phyloP scores from a whole-genome alignment of 2,329 filamentous ascomycete species.

The Stylonectria norvegica region DNA sequence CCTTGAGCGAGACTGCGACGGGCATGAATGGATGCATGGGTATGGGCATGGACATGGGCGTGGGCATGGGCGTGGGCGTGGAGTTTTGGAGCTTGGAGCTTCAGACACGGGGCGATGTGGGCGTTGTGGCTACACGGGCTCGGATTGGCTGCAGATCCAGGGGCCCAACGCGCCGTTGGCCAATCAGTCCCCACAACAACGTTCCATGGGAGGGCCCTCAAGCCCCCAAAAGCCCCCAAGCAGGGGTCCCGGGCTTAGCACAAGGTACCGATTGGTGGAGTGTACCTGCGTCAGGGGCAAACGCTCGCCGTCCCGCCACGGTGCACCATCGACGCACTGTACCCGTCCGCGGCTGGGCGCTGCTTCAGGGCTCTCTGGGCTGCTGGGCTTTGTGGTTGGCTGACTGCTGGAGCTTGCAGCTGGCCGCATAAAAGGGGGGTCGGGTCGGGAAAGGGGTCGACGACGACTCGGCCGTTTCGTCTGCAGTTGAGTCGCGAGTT shows the following conservation, averaged over 20 bases:
- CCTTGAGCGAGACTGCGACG: too few relatives aligned
- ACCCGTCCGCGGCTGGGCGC: neutral
- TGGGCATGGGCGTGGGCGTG: too few relatives aligned
- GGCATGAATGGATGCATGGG: too few relatives aligned
- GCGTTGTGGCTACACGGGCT: too few relatives aligned
- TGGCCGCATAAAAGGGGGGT: neutral
- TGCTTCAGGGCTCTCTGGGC: too few relatives aligned
- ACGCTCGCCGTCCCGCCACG: neutral
- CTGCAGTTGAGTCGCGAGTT: too few relatives aligned
- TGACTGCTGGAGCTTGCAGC: neutral
- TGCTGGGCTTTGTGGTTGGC: too few relatives aligned
- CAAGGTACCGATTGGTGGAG: constrained; percentile 1
- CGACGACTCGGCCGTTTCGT: neutral
- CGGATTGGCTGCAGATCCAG: constrained; percentile 1
- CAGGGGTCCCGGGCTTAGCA: neutral
- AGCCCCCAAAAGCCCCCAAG: too few relatives aligned
- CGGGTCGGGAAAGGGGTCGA: neutral
- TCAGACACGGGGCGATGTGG: too few relatives aligned
- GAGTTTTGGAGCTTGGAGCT: too few relatives aligned
- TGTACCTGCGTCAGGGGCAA: neutral
- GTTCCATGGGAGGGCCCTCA: neutral
- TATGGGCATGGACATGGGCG: constrained; percentile 1
- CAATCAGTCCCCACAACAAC: neutral
- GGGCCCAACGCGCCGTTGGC: neutral
- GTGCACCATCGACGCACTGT: neutral